Base-by-base conservation (phyloP, 208 protist genomes). In the Crithidia sp. region DNA sequence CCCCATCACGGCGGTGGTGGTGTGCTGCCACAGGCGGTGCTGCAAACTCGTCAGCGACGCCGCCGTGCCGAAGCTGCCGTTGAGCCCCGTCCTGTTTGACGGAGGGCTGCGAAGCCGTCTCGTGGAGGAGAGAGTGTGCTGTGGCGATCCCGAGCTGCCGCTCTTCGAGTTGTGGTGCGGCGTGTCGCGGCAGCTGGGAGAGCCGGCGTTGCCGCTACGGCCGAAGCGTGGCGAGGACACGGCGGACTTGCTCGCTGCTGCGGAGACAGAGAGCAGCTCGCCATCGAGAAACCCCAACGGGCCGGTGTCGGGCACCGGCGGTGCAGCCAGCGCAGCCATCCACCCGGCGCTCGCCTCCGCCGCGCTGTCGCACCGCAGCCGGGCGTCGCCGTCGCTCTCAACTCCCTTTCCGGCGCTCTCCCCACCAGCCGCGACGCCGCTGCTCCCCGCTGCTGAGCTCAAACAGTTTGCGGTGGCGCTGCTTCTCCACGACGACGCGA, bases 11-110 rank as follows among this genome's bases (percentile, higher is more conserved):
- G 6, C 43, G n/a, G 54, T 50, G 13, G 19, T n/a, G 53, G 65
- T 70, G 65, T 70, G 41, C 19, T 70, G 65, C 65, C 65, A 70
- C 41, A 70, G 65, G 4, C 65, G 65, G 43, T 53, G 52, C 54
- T 70, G 65, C 53, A 70, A 41, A 10, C 65, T 70, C 4, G 52
- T 70, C 17, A 70, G 17, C 3, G 65, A 70, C 16, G 54, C 41
- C 4, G 41, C 16, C 1, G 54, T 61, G 7, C 45, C 10, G 53
- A 61, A 50, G 65, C 65, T 70, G 53, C 65, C 54, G 13, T 36
- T 4, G 55, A 6, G 7, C n/a, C 28, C 28, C 28, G 28, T 28
- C 28, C 28, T 28, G 28, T 28, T 28, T 28, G 28, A 28, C 28
- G 28, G 28, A 28, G 28, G 28, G 28, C 28, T 28, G 28, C 28